Evolutionary conservation across 2,329 filamentous ascomycete genomes (phyloP).

Genomic region (Monilinia fructigena): DNA sequence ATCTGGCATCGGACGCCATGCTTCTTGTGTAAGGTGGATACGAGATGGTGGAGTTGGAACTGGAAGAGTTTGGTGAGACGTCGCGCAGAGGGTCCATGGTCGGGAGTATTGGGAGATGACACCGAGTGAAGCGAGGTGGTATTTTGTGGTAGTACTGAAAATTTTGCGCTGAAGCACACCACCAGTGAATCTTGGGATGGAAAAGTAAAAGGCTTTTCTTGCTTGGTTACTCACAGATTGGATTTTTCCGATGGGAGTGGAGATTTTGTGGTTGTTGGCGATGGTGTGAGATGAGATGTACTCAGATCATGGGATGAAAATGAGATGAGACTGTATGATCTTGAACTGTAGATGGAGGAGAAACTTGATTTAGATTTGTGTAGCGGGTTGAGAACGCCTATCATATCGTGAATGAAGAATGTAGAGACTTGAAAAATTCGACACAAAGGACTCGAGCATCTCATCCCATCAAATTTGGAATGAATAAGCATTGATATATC

Average conservation of each 20-base stretch:
- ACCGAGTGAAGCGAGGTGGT: slow-evolving; percentile 6
- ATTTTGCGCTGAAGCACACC: not conserved
- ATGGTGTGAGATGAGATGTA: slow-evolving; percentile 16
- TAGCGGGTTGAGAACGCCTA: not conserved
- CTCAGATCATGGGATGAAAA: slow-evolving; percentile 18
- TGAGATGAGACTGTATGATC: slow-evolving; percentile 16
- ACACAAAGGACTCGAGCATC: not conserved
- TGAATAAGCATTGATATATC: not conserved
- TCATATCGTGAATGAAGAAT: not conserved
- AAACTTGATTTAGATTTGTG: slow-evolving; percentile 7
- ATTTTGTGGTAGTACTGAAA: not conserved
- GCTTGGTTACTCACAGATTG: not conserved
- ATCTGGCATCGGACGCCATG: slow-evolving; percentile 15
- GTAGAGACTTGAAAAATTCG: not conserved
- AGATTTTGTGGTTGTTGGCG: not conserved
- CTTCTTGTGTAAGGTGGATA: slow-evolving; percentile 1
- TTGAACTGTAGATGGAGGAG: slow-evolving; percentile 12
- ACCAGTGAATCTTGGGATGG: not conserved
- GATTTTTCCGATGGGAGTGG: not conserved
- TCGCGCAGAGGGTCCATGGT: not conserved
- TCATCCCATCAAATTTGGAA: not conserved
- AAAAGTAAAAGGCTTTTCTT: not conserved
- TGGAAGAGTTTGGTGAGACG: not conserved
- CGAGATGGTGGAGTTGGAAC: slow-evolving; percentile 4
- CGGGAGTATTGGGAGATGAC: not conserved